Percentiles rank a stretch among this genome's conserved stretches.
These are phyloP conservation scores for Syzygium aqueum DNA, from an alignment of 345 rosid species.

Conservation along the genomic window DNA sequence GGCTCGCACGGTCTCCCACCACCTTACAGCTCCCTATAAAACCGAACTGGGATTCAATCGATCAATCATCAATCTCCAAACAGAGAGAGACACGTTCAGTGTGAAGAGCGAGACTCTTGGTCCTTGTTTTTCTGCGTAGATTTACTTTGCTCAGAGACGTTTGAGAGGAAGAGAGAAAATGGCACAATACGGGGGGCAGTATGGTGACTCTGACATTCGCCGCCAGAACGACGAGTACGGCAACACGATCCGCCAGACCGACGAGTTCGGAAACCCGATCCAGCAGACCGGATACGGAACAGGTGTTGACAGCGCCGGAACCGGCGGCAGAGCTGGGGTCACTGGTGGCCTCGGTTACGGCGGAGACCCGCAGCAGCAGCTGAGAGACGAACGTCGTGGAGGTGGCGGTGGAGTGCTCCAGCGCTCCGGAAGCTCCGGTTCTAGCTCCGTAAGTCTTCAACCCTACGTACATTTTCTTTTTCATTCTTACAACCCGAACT, in stretches of 20 bases:
- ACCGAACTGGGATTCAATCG: neutral
- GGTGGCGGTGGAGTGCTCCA: slow-evolving; percentile 26
- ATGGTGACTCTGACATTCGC: neutral
- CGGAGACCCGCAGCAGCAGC: neutral
- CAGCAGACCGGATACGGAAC: slow-evolving; percentile 17
- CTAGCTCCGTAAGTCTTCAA: slow-evolving; percentile 35
- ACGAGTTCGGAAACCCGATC: slow-evolving; percentile 23
- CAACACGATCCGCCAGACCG: slow-evolving; percentile 13
- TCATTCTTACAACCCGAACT: neutral
- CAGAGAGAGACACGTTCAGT: neutral
- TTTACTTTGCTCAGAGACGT: neutral
- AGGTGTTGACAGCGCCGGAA: neutral
- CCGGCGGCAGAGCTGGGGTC: neutral
- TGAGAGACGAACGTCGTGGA: slow-evolving; percentile 1
- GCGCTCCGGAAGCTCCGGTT: slow-evolving; percentile 46
- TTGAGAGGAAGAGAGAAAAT: slow-evolving; percentile 5
- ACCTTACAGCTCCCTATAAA: neutral
- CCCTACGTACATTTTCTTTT: neutral
- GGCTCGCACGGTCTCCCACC: neutral
- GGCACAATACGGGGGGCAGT: slow-evolving; percentile 12
- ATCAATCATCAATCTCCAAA: neutral
- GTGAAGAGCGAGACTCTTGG: neutral
- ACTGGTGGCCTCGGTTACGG: neutral
- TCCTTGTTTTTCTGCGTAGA: neutral
- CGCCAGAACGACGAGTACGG: slow-evolving; percentile 3